Evolutionary conservation across 768 basidiomycete species (phyloP), one percentile per base, ranked within the genome.

Genomic region (Brasilioporus rufonigricans): DNA sequence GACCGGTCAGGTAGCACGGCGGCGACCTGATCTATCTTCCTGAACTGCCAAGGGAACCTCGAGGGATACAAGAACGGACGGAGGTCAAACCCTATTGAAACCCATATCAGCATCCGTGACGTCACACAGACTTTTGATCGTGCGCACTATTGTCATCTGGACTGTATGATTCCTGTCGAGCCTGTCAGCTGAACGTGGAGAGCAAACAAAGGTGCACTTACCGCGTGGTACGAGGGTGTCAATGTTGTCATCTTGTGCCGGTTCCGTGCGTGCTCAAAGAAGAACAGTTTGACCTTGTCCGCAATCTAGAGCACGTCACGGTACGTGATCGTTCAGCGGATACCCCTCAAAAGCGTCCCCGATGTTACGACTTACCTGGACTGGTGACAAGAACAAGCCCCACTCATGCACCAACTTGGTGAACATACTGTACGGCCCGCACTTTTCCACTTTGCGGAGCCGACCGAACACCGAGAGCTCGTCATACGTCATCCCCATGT

Each of bases 401-500:
- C 97, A 98, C 69, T 97, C 91, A 61, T 93, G 89, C 1, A 93
- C 79, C 39, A 99, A 78, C 73, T 98, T 98, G 32, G 92, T 95
- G 68, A 96, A 99, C 77, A 89, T 98, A 77, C 91, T 91, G 73
- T 95, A 98, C 2, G 97, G 96, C 3, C 97, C 97, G 68, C 93
- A 94, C 74, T 98, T 98, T 64, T 97, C 94, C 38, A 96, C 83
- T 73, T 99, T 98, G 49, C 97, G 84, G 24, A 99, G 79, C 27
- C 95, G 80, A 24, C 96, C 97, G 62, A 94, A 96, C 19, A 93
- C 83, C 12, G 93, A 95, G 19, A 99, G 78, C 62, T 98, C 97
- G 61, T 98, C 90, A 66, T 98, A 98, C 0, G 96, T 97, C 97
- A 98, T 98, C 10, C 96, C 96, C 96, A 98, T 98, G 65, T 98